phyloP scores from a whole-genome alignment of 1,284 basidiomycete species.

The Irpex sp. region DNA sequence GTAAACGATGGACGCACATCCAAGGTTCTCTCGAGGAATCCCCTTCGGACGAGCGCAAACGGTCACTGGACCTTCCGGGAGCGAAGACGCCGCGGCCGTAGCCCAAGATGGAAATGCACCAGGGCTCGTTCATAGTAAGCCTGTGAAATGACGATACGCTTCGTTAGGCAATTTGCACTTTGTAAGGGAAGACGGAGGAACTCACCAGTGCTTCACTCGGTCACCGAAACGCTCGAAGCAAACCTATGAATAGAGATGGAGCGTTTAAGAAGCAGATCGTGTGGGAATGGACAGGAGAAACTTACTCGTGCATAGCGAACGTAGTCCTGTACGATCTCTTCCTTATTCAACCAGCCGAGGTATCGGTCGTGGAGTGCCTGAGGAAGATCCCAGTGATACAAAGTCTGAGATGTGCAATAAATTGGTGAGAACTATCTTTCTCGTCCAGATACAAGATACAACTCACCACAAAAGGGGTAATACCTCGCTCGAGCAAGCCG shows the following conservation, averaged over 20 bases:
- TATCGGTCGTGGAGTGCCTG: constrained; percentile 69
- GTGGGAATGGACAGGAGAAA: constrained; percentile 2
- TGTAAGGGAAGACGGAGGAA: neutral
- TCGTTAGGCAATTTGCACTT: neutral
- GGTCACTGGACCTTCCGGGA: constrained; percentile 64
- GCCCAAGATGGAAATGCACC: constrained; percentile 68
- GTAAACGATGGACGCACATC: constrained; percentile 45
- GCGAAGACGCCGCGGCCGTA: constrained; percentile 65
- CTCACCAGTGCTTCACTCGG: constrained; percentile 71
- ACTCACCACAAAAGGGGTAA: constrained; percentile 63
- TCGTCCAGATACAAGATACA: constrained; percentile 21
- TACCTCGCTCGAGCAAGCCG: constrained; percentile 56
- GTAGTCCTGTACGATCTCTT: constrained; percentile 60
- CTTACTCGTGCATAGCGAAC: constrained; percentile 57
- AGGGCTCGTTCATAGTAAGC: constrained; percentile 74
- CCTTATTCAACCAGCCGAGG: constrained; percentile 69
- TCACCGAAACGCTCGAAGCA: constrained; percentile 75
- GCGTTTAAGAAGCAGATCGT: neutral
- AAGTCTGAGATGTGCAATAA: constrained; percentile 41
- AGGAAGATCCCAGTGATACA: constrained; percentile 81
- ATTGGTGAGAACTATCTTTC: constrained; percentile 2
- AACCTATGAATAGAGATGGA: constrained; percentile 31
- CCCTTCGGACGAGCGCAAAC: constrained; percentile 50
- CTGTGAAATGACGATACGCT: constrained; percentile 25
- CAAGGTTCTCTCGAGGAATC: constrained; percentile 68